These are phyloP conservation scores for Scenedesmus sp. DNA, from an alignment of 163 green algal species.

Conservation along the genomic window DNA sequence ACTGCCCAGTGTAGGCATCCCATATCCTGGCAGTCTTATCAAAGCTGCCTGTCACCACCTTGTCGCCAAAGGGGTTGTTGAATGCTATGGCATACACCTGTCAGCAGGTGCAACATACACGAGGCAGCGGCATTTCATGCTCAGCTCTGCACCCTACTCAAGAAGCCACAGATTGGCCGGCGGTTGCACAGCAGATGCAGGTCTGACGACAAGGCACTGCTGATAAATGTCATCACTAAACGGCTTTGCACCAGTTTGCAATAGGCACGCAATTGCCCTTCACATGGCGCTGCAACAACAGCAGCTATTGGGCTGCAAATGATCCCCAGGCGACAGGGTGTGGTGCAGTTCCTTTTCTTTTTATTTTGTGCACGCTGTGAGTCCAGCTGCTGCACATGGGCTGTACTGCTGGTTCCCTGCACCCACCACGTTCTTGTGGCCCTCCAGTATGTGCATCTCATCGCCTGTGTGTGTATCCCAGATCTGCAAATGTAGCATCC, in stretches of 20 bases:
- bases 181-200: neutral
- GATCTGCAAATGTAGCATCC: constrained; percentile 56
- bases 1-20: constrained; percentile 77
- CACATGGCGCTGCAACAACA: neutral
- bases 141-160: neutral
- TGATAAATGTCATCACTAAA: no score
- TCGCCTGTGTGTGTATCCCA: constrained; percentile 81
- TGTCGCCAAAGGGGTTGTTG: constrained; percentile 88
- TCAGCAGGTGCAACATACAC: neutral
- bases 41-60: constrained; percentile 84
- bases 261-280: no score
- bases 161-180: neutral
- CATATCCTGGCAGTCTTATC: constrained; percentile 81
- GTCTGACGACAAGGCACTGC: neutral
- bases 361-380: neutral
- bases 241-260: no score
- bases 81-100: constrained; percentile 86
- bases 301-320: neutral
- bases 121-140: neutral
- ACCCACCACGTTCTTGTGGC: constrained; percentile 84
- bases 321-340: neutral
- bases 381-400: neutral
- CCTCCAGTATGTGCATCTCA: constrained; percentile 82
- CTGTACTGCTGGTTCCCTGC: neutral
- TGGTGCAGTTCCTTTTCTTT: neutral